Percentiles rank a stretch among this genome's conserved stretches.
phyloP scores from a whole-genome alignment of 495 filamentous ascomycete genomes.

The Aspergillus asperescens region DNA sequence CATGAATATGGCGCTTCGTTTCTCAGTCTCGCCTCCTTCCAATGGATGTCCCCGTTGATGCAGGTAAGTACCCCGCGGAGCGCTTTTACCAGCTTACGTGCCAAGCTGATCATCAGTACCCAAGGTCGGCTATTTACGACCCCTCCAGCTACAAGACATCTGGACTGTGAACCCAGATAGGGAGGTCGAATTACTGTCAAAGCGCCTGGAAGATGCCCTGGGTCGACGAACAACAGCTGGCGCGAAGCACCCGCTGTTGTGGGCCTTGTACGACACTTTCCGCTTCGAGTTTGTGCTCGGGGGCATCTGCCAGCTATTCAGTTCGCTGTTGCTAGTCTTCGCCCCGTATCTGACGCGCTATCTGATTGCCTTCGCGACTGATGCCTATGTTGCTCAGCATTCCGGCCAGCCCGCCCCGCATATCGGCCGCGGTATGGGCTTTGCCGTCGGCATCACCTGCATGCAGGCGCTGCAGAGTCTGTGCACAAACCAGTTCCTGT shows the following conservation, averaged over 20 bases:
- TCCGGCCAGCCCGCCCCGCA: slow-evolving; percentile 46
- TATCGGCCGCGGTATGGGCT: slow-evolving; percentile 63
- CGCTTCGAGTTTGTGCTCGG: slow-evolving; percentile 79
- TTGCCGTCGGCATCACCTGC: slow-evolving; percentile 66
- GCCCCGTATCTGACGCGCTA: slow-evolving; percentile 69
- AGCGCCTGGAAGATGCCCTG: slow-evolving; percentile 61
- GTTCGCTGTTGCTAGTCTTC: slow-evolving; percentile 66
- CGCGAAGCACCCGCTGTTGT: slow-evolving; percentile 67
- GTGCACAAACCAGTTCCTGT: slow-evolving; percentile 75
- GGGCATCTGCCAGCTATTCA: slow-evolving; percentile 66
- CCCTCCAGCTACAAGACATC: slow-evolving; percentile 77
- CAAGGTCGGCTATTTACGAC: slow-evolving; percentile 66
- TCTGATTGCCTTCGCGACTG: slow-evolving; percentile 71
- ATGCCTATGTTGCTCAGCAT: slow-evolving; percentile 62
- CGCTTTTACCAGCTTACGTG: neutral
- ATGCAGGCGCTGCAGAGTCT: slow-evolving; percentile 74
- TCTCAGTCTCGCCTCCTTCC: slow-evolving; percentile 51
- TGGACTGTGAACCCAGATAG: slow-evolving; percentile 81
- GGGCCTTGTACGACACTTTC: slow-evolving; percentile 84
- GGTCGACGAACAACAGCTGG: slow-evolving; percentile 58
- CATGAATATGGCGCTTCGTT: slow-evolving; percentile 50
- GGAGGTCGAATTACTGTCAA: slow-evolving; percentile 59
- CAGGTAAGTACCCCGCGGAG: slow-evolving; percentile 22
- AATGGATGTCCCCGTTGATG: slow-evolving; percentile 60
- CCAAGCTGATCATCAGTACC: neutral